These are phyloP conservation scores for Penicillium pancosmium DNA, from an alignment of 495 filamentous ascomycete genomes.

Conservation along the genomic window DNA sequence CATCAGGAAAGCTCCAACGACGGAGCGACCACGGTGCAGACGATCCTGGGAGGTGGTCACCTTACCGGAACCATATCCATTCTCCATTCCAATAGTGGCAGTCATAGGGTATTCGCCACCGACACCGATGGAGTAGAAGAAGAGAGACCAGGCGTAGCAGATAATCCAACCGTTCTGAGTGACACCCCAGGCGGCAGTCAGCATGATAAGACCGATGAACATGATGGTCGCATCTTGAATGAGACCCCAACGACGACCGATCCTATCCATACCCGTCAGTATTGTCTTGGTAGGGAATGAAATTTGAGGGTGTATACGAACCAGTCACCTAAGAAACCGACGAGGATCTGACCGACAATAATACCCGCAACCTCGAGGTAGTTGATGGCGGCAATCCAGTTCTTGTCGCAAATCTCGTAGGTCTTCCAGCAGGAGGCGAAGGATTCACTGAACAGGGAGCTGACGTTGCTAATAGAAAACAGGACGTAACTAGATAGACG, in stretches of 20 bases:
- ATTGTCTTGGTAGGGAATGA: background rate
- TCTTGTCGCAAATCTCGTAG: constrained; percentile 62
- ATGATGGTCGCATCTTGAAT: constrained; percentile 90
- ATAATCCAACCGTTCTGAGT: constrained; percentile 87
- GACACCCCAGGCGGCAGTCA: constrained; percentile 80
- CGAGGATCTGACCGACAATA: constrained; percentile 78
- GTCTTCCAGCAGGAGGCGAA: constrained; percentile 75
- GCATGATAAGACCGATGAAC: constrained; percentile 84
- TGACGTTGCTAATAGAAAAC: constrained; percentile 87
- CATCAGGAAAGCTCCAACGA: constrained; percentile 91
- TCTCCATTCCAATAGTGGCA: constrained; percentile 89
- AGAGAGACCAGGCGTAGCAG: constrained; percentile 86
- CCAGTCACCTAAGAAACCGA: constrained; percentile 65
- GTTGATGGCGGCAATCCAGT: constrained; percentile 74
- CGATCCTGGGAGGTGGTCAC: constrained; percentile 84
- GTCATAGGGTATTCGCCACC: constrained; percentile 95
- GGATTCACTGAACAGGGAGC: constrained; percentile 67
- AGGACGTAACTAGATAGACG: constrained; percentile 63
- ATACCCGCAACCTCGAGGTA: constrained; percentile 88
- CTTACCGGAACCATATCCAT: constrained; percentile 77
- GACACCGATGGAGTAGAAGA: constrained; percentile 88
- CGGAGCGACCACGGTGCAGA: constrained; percentile 87
- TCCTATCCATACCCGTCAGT: constrained; percentile 38
- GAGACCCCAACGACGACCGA: constrained; percentile 85
- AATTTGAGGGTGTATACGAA: constrained; percentile 22